phyloP scores from a whole-genome alignment of 2,329 filamentous ascomycete species.

The Exophiala bonariae region DNA sequence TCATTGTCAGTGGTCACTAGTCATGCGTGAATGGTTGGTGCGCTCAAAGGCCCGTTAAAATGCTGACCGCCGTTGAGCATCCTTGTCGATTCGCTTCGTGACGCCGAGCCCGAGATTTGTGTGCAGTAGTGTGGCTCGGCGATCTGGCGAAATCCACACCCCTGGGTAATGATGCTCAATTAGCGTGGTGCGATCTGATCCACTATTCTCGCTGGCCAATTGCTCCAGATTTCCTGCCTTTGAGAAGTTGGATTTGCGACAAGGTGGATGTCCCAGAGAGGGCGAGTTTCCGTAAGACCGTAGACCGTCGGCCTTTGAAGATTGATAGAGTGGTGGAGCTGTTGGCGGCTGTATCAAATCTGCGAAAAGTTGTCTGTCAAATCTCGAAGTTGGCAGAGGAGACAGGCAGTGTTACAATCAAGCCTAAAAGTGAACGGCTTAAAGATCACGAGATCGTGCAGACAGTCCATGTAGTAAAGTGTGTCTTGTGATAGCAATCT shows the following conservation, averaged over 20 bases:
- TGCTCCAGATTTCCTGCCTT: neutral
- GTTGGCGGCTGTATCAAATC: neutral
- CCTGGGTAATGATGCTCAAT: neutral
- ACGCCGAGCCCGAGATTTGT: conserved; percentile 17
- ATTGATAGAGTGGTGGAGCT: neutral
- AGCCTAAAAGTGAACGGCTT: too few species aligned
- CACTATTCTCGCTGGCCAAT: neutral
- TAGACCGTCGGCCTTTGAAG: neutral
- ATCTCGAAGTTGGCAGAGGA: too few species aligned
- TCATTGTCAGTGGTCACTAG: too few species aligned
- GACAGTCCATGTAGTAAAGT: too few species aligned
- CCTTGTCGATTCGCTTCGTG: conserved; percentile 6
- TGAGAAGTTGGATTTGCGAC: too few species aligned
- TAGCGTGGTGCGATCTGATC: neutral
- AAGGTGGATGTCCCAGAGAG: too few species aligned
- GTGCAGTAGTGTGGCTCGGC: conserved; percentile 12
- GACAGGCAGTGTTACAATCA: too few species aligned
- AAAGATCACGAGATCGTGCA: too few species aligned
- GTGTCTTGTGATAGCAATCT: too few species aligned
- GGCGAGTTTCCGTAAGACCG: too few species aligned
- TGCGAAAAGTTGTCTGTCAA: too few species aligned
- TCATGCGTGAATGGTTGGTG: too few species aligned
- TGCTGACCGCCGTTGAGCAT: conserved; percentile 5
- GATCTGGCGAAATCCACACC: conserved; percentile 9
- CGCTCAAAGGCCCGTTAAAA: neutral